A percentile compares a stretch with the other conserved stretches of the same genome.
phyloP scores from a whole-genome alignment of 495 filamentous ascomycete genomes.

The Trichoderma reesei region DNA sequence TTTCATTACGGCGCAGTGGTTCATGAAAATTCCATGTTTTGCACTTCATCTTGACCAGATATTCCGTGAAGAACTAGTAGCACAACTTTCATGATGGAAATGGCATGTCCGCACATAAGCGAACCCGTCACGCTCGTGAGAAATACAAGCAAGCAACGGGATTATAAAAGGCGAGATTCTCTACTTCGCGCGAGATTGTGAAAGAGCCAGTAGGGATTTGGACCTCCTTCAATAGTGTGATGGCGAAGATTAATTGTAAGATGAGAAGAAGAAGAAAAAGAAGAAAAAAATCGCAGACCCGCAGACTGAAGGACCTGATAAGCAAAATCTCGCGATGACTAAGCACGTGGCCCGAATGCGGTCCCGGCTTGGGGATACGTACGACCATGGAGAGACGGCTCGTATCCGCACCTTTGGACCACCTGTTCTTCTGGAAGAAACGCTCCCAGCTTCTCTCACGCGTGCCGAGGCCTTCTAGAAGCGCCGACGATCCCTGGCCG shows the following conservation, averaged over 20 bases:
- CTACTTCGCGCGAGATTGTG: constrained; percentile 24
- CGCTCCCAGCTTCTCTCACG: not conserved
- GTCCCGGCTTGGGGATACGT: constrained; percentile 7
- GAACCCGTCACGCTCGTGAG: constrained; percentile 25
- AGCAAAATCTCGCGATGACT: not conserved
- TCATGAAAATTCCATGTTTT: not conserved
- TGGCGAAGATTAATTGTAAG: constrained; percentile 32
- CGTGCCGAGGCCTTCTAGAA: not conserved
- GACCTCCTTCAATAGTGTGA: constrained; percentile 21
- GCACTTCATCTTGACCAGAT: not conserved
- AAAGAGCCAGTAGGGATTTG: constrained; percentile 18
- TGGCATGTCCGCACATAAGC: constrained; percentile 30
- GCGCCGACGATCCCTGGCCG: not conserved
- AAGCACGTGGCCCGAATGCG: not conserved
- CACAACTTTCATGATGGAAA: not conserved
- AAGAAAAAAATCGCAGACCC: not conserved
- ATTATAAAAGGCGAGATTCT: constrained; percentile 28
- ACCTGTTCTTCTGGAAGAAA: not conserved
- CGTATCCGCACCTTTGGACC: not conserved
- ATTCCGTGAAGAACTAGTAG: not conserved
- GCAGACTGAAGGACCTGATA: not conserved
- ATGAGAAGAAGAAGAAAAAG: constrained; percentile 8
- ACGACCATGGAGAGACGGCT: not conserved
- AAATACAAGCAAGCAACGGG: constrained; percentile 15
- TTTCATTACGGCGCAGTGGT: constrained; percentile 3